phyloP scores from a whole-genome alignment of 768 basidiomycete species.

The Cytidiella melzeri region DNA sequence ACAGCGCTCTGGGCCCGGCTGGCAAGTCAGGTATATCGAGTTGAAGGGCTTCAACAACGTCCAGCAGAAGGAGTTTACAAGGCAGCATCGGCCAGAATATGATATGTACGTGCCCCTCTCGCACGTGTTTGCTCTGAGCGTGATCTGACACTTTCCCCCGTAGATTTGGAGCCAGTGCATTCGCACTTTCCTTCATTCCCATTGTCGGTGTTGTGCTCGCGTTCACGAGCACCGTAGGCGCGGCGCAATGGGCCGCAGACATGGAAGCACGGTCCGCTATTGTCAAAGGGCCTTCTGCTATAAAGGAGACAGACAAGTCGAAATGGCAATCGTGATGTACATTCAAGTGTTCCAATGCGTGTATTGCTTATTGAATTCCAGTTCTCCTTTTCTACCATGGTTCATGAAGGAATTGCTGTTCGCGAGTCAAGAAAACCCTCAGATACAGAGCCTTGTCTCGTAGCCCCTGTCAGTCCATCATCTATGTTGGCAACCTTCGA shows the following conservation, averaged over 20 bases:
- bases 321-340: too few species aligned
- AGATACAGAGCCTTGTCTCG: too few species aligned
- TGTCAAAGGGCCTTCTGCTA: conserved; percentile 10
- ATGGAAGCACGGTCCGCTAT: conserved; percentile 38
- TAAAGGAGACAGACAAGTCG: not conserved
- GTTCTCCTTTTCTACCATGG: too few species aligned
- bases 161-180: conserved; percentile 57
- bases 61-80: conserved; percentile 40
- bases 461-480: too few species aligned
- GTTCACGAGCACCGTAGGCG: conserved; percentile 61
- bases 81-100: conserved; percentile 50
- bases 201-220: conserved; percentile 52
- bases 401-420: too few species aligned
- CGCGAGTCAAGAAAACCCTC: too few species aligned
- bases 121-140: not conserved
- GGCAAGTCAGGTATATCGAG: conserved; percentile 64
- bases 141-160: not conserved
- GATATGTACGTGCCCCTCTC: conserved; percentile 42
- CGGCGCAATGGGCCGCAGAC: conserved; percentile 66
- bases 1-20: conserved; percentile 40
- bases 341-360: too few species aligned
- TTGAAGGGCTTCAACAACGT: conserved; percentile 47
- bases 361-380: too few species aligned
- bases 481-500: too few species aligned
- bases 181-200: conserved; percentile 57